Base-by-base conservation (phyloP, 2,329 filamentous ascomycete genomes). In the Beauveria sp. region DNA sequence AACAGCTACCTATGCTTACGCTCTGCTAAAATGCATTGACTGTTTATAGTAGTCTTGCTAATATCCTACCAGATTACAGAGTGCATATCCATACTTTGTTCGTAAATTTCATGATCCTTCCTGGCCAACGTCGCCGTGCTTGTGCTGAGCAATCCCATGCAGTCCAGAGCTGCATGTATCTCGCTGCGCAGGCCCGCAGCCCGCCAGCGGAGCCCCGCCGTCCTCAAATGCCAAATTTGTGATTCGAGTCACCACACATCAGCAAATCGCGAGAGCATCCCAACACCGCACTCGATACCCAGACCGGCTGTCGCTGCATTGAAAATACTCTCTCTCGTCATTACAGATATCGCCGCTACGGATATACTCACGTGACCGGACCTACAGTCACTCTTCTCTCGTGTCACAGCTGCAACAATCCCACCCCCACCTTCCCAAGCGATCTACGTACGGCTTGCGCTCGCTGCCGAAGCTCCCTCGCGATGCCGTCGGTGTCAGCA, bases 401-500 rank as follows among this genome's bases (percentile, higher is more conserved):
- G 43, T n/a, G 20, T 8, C 26, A 20, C 16, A 24, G 16, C 12
- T 20, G 9, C 26, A 3, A 45, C 46, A 20, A 5, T 18, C 12
- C 3, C 20, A 9, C 12, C 38, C 24, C 34, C 48, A 28, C 48
- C 45, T 16, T 31, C 46, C 22, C 53, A 58, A 53, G 46, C n/a
- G 3, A 31, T n/a, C 26, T 12, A 20, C n/a, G 5, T 10, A 45
- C 22, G 24, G 20, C 31, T 42, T n/a, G 42, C 45, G 43, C 34
- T 40, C 26, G 42, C 28, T 7, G n/a, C 26, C 24, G 16, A 14
- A 20, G 34, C 24, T 26, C 52, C 20, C 16, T 26, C 66, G 69
- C 66, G 58, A 76, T 76, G 74, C 71, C 73, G 62, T 73, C 74
- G 52, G 66, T 67, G 53, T 67, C 71, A 43, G 63, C 71, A 65